Percentiles rank a stretch among this genome's conserved stretches.
phyloP scores from a whole-genome alignment of 2,329 filamentous ascomycete genomes.

The Xylogone sp. region DNA sequence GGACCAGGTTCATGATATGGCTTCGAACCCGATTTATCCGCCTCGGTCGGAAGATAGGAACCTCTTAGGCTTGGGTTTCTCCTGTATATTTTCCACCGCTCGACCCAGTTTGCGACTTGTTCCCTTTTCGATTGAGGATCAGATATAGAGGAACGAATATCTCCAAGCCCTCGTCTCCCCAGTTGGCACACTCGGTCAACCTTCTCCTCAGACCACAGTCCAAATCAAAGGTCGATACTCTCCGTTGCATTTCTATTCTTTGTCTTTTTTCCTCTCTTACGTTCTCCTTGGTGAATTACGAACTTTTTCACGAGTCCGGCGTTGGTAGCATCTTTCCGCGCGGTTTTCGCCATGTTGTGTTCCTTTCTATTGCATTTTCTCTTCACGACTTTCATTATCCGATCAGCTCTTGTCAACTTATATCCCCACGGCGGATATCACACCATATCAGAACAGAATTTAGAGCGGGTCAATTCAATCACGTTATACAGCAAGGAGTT shows the following conservation, averaged over 20 bases:
- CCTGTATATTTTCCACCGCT: background rate
- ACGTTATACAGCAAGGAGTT: background rate
- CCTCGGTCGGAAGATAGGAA: conserved; percentile 15
- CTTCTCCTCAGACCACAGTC: too few relatives aligned
- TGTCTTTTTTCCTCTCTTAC: background rate
- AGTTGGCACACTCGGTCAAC: too few relatives aligned
- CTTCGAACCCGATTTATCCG: conserved; percentile 53
- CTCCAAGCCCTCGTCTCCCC: background rate
- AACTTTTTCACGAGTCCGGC: background rate
- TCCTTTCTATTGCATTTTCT: background rate
- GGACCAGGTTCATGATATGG: conserved; percentile 63
- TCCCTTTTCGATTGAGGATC: too few relatives aligned
- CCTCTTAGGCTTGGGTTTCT: background rate
- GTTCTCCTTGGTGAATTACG: background rate
- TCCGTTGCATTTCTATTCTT: too few relatives aligned
- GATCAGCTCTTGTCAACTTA: background rate
- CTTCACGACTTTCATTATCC: background rate
- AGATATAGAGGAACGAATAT: background rate
- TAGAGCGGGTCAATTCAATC: background rate
- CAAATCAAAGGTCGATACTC: too few relatives aligned
- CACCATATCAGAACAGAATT: background rate
- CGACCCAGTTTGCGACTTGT: background rate
- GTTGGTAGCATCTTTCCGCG: background rate
- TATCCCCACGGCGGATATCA: background rate
- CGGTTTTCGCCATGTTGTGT: background rate